These are phyloP conservation scores for Harrya chromipes DNA, from an alignment of 768 basidiomycete genomes.

Conservation along the genomic window DNA sequence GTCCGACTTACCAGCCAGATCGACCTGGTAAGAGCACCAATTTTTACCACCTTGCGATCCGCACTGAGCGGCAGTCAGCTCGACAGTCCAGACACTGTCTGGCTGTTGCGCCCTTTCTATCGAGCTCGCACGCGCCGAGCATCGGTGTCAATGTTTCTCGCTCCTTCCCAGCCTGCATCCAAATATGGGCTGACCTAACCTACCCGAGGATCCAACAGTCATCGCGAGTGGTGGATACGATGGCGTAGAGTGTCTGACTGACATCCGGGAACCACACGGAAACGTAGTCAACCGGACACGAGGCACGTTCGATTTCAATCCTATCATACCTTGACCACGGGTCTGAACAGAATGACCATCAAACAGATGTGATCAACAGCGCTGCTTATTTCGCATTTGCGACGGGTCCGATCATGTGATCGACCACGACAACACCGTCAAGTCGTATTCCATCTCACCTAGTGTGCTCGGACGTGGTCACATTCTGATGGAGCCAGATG, in stretches of 20 bases:
- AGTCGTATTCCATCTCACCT: conserved; percentile 69
- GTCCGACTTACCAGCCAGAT: conserved; percentile 67
- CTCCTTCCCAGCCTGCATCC: conserved; percentile 67
- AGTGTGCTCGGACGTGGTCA: conserved; percentile 74
- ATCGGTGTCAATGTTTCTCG: conserved; percentile 58
- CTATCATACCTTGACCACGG: not conserved
- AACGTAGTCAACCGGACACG: conserved; percentile 74
- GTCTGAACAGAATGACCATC: not conserved
- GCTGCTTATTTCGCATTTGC: conserved; percentile 65
- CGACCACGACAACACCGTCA: conserved; percentile 81
- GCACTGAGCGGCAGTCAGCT: conserved; percentile 33
- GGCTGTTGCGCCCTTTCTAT: conserved; percentile 75
- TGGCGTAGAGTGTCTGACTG: conserved; percentile 70
- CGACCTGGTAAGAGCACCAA: conserved; percentile 42
- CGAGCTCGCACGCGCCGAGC: conserved; percentile 57
- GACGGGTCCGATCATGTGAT: conserved; percentile 71
- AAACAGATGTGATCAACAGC: conserved; percentile 65
- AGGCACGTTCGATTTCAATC: conserved; percentile 40
- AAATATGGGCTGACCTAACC: conserved; percentile 72
- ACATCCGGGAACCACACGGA: conserved; percentile 67
- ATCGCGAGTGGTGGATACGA: conserved; percentile 81
- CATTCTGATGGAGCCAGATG: conserved; percentile 66
- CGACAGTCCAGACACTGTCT: conserved; percentile 71
- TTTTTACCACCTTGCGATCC: not conserved
- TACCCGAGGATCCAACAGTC: conserved; percentile 62